phyloP scores from a whole-genome alignment of 1,139 yeast species.

The Saccharomycopsis hybrid region DNA sequence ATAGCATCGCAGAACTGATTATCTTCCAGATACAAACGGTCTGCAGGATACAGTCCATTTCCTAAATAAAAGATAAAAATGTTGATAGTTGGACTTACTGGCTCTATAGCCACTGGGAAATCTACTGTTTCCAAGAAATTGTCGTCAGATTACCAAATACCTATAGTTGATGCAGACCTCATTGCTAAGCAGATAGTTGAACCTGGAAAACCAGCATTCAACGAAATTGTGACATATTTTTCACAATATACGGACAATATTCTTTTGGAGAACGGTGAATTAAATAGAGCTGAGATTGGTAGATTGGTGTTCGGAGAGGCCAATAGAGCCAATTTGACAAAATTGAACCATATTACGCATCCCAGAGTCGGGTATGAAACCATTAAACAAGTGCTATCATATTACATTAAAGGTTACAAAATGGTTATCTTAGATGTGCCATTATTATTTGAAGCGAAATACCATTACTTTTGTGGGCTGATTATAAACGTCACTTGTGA shows the following conservation, averaged over 20 bases:
- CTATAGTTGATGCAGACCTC: constrained; percentile 81
- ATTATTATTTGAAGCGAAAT: constrained; percentile 69
- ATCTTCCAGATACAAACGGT: too few species aligned
- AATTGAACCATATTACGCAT: constrained; percentile 73
- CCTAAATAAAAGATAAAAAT: too few species aligned
- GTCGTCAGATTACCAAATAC: constrained; percentile 42
- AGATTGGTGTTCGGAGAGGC: constrained; percentile 66
- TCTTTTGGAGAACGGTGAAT: constrained; percentile 41
- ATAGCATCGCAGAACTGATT: too few species aligned
- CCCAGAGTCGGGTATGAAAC: constrained; percentile 75
- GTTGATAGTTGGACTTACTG: constrained; percentile 90
- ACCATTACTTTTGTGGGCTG: constrained; percentile 60
- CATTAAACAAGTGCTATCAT: constrained; percentile 36
- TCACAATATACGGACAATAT: constrained; percentile 40
- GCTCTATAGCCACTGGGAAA: constrained; percentile 95
- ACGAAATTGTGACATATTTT: constrained; percentile 57
- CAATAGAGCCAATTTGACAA: constrained; percentile 36
- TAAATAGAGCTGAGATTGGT: constrained; percentile 75
- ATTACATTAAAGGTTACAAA: constrained; percentile 40
- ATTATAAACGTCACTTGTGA: constrained; percentile 65
- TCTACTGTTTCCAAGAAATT: constrained; percentile 75
- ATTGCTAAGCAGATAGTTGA: constrained; percentile 81
- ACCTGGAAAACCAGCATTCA: constrained; percentile 72
- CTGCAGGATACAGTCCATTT: too few species aligned
- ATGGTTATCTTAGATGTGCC: constrained; percentile 86